These are phyloP conservation scores for Aspergillus arachidicola DNA, from an alignment of 2,329 filamentous ascomycete genomes.

Conservation along the genomic window DNA sequence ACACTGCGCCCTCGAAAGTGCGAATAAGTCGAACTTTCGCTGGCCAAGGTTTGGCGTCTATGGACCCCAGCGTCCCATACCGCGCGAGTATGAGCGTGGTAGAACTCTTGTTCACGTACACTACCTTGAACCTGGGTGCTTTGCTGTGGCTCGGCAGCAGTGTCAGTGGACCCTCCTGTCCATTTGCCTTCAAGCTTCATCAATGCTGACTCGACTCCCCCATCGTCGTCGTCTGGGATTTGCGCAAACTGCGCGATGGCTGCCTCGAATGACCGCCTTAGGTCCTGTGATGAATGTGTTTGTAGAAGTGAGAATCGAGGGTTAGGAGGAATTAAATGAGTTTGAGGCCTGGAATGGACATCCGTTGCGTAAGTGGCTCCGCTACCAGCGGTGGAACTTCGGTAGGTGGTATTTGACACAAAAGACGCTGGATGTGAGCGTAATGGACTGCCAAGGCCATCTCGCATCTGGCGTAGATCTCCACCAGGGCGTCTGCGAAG, in stretches of 20 bases:
- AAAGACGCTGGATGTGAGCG: slow-evolving; percentile 38
- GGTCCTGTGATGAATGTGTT: slow-evolving; percentile 59
- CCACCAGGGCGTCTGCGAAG: slow-evolving; percentile 75
- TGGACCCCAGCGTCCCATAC: slow-evolving; percentile 21
- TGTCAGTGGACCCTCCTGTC: slow-evolving; percentile 15
- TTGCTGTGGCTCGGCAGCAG: slow-evolving; percentile 4
- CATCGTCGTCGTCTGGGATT: slow-evolving; percentile 85
- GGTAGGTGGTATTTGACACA: slow-evolving; percentile 38
- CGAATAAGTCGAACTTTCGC: slow-evolving; percentile 28
- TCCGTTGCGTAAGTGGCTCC: slow-evolving; percentile 19
- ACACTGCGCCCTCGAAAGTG: slow-evolving; percentile 29
- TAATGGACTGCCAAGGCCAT: slow-evolving; percentile 63
- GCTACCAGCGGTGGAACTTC: slow-evolving; percentile 30
- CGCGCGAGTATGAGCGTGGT: slow-evolving; percentile 4
- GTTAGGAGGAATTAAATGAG: slow-evolving; percentile 33
- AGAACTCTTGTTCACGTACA: slow-evolving; percentile 9
- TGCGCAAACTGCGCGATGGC: slow-evolving; percentile 85
- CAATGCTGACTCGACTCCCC: slow-evolving; percentile 88
- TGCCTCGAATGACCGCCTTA: slow-evolving; percentile 76
- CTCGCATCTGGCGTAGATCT: slow-evolving; percentile 69
- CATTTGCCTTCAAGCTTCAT: slow-evolving; percentile 90
- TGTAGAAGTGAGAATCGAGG: slow-evolving; percentile 47
- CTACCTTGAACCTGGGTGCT: background rate
- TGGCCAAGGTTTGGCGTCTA: slow-evolving; percentile 28
- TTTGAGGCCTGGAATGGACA: slow-evolving; percentile 26